Evolutionary conservation across 2,329 filamentous ascomycete genomes (phyloP).

Genomic region (Nemania diffusa): DNA sequence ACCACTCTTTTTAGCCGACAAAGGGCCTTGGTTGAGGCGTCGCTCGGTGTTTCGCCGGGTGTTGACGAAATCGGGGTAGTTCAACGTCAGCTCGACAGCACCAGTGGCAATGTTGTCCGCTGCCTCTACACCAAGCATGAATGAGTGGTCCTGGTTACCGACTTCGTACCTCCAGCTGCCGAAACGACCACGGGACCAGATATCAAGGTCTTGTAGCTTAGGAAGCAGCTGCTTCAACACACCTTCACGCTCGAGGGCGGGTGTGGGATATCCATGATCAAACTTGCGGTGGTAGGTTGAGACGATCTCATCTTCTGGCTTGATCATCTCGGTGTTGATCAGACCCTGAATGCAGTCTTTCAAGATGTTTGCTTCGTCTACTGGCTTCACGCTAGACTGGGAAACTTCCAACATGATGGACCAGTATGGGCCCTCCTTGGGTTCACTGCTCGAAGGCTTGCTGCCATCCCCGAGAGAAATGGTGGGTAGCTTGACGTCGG

Average conservation of each 20-base stretch:
- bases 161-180: conserved; percentile 97
- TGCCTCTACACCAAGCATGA: conserved; percentile 96
- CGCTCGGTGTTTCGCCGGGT: conserved; percentile 74
- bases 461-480: conserved; percentile 86
- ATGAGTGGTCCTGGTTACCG: conserved; percentile 96
- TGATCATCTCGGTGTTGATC: conserved; percentile 97
- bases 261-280: conserved; percentile 98
- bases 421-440: conserved; percentile 96
- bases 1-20: conserved; percentile 50
- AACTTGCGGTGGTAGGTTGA: conserved; percentile 98
- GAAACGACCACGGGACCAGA: conserved; percentile 95
- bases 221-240: conserved; percentile 93
- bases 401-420: conserved; percentile 99
- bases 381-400: conserved; percentile 94
- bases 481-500: conserved; percentile 85
- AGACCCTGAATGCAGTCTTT: conserved; percentile 94
- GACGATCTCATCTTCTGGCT: conserved; percentile 90
- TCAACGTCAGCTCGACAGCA: conserved; percentile 89
- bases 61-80: conserved; percentile 98
- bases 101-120: conserved; percentile 91
- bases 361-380: conserved; percentile 85
- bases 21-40: conserved; percentile 62
- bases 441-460: conserved; percentile 76
- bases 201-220: conserved; percentile 89
- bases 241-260: conserved; percentile 92